These are phyloP conservation scores for Fusarium sulawesiense DNA, from an alignment of 2,329 filamentous ascomycete species.

Conservation along the genomic window DNA sequence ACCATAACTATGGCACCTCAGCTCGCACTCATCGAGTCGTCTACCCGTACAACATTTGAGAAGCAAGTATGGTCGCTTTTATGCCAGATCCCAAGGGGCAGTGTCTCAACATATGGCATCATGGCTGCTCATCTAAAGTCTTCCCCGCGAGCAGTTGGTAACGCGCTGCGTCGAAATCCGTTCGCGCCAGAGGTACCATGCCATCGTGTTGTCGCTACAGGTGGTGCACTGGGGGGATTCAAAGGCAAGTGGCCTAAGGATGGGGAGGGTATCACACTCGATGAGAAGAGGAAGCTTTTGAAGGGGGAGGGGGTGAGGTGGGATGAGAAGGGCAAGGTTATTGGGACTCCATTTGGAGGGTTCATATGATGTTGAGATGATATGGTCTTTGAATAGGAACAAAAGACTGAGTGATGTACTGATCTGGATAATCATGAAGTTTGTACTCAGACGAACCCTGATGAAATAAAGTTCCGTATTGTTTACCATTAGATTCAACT, in stretches of 20 bases:
- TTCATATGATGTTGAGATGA: slow-evolving; percentile 29
- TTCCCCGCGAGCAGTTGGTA: slow-evolving; percentile 81
- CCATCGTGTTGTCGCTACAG: slow-evolving; percentile 81
- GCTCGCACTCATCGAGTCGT: slow-evolving; percentile 59
- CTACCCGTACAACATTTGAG: slow-evolving; percentile 64
- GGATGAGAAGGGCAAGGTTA: slow-evolving; percentile 67
- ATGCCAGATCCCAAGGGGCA: slow-evolving; percentile 79
- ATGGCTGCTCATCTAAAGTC: slow-evolving; percentile 75
- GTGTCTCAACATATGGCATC: slow-evolving; percentile 81
- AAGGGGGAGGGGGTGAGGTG: slow-evolving; percentile 73
- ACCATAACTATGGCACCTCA: slow-evolving; percentile 51
- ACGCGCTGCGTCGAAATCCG: slow-evolving; percentile 80
- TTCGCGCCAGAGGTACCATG: slow-evolving; percentile 87
- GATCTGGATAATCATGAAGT: background rate
- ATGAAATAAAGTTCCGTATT: slow-evolving; percentile 1
- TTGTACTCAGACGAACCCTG: background rate
- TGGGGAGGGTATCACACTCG: slow-evolving; percentile 70
- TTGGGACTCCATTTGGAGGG: slow-evolving; percentile 63
- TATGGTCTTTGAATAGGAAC: background rate
- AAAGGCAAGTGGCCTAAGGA: slow-evolving; percentile 73
- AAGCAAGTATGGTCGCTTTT: slow-evolving; percentile 77
- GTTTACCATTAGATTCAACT: background rate
- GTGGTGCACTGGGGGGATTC: slow-evolving; percentile 77
- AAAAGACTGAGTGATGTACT: background rate
- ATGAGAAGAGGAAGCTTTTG: slow-evolving; percentile 72